Evolutionary conservation across 2,329 filamentous ascomycete species (phyloP).

Genomic region (Scorias spongiosa): DNA sequence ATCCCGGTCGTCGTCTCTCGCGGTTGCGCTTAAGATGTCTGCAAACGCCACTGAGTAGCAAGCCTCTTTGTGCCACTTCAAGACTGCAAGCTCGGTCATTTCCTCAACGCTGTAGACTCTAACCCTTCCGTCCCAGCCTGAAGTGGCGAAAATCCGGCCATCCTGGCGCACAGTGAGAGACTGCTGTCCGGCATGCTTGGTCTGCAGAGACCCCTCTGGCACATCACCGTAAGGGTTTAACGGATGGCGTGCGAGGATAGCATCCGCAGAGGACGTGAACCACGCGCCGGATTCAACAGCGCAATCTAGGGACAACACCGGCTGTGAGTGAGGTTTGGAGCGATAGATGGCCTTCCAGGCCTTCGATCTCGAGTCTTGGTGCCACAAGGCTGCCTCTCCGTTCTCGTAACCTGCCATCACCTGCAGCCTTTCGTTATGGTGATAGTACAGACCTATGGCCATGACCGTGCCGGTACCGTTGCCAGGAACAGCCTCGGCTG

Average conservation of each 20-base stretch:
- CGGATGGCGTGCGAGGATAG: constrained; percentile 60
- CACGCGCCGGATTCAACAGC: constrained; percentile 39
- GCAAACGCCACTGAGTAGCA: constrained; percentile 71
- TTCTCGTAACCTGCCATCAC: constrained; percentile 74
- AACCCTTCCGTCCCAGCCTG: constrained; percentile 76
- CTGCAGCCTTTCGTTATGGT: constrained; percentile 32
- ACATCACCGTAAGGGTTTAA: constrained; percentile 24
- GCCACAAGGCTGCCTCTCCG: constrained; percentile 50
- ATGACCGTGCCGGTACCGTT: constrained; percentile 68
- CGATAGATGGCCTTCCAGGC: constrained; percentile 45
- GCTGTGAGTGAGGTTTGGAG: constrained; percentile 58
- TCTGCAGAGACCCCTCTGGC: constrained; percentile 37
- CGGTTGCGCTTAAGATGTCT: constrained; percentile 15
- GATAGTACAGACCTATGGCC: constrained; percentile 45
- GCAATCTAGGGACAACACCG: constrained; percentile 51
- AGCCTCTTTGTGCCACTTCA: constrained; percentile 87
- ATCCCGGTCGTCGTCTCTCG: not conserved
- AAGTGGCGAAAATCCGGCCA: constrained; percentile 70
- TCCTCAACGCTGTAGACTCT: constrained; percentile 53
- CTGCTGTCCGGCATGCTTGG: constrained; percentile 85
- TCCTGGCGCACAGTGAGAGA: constrained; percentile 63
- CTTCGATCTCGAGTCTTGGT: constrained; percentile 23
- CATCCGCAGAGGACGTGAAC: constrained; percentile 70
- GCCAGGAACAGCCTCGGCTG: constrained; percentile 15
- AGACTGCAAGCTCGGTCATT: constrained; percentile 73